Conservation (phyloP, 495 filamentous ascomycete species). For the Melanomma pulvis-pyrius region DNA sequence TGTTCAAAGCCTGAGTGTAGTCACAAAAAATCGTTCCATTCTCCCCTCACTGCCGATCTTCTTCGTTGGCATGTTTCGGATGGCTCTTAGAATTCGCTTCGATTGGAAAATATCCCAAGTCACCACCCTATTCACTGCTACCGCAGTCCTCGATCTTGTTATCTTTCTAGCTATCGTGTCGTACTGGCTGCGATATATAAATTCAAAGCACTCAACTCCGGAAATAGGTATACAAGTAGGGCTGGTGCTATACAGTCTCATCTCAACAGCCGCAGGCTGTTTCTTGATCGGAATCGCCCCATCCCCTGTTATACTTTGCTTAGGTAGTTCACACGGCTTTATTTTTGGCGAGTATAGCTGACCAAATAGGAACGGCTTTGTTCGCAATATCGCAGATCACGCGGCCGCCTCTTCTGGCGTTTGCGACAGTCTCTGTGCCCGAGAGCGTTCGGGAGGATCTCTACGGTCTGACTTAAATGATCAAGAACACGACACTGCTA, state of each 20-base stretch:
- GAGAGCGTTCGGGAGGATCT: neutral
- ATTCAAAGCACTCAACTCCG: neutral
- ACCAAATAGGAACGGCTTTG: neutral
- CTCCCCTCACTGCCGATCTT: neutral
- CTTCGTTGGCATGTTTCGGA: conserved; percentile 1
- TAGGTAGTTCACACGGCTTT: neutral
- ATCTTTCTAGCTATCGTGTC: neutral
- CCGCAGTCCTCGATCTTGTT: neutral
- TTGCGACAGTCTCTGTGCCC: neutral
- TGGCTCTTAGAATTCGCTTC: neutral
- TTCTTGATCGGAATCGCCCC: neutral
- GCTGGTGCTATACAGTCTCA: neutral
- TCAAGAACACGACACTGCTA: neutral
- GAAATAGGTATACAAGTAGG: neutral
- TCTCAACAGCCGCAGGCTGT: neutral
- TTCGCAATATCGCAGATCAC: neutral
- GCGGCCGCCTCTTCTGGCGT: neutral
- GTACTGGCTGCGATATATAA: neutral
- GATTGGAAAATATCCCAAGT: neutral
- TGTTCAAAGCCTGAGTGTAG: neutral
- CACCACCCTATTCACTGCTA: neutral
- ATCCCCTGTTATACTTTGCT: conserved; percentile 1
- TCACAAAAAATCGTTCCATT: neutral
- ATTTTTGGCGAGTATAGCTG: neutral
- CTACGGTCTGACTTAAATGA: neutral